Base-by-base conservation (phyloP, 352 stramenopile species). In the Pythium folliculosum region DNA sequence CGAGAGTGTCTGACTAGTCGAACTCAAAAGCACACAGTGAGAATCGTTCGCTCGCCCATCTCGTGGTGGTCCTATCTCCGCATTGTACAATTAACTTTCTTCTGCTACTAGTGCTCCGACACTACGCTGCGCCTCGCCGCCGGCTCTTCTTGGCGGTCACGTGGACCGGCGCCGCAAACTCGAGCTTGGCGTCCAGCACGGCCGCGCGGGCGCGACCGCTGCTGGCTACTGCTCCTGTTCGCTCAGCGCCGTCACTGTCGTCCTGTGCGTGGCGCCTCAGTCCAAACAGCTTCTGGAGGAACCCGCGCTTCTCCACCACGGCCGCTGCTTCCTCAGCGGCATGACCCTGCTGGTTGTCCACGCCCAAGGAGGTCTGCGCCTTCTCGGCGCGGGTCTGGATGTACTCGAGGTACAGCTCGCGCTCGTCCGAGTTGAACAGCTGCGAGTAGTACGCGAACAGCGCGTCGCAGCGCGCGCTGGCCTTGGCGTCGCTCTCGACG, bases 381-480 rank as follows among this genome's bases (percentile, higher is more conserved):
- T 9, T 38, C 12, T 76, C 58, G 17, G 71, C 74, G 7, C 59
- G 71, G 45, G 67, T 58, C 27, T 81, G 68, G 37, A 91, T 60
- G 44, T 88, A 60, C 25, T 86, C 74, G 27, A 89, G 47, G 45
- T 78, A 89, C 61, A 88, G 67, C 53, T 86, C 80, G 10, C 75
- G 67, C 10, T 87, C 80, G 6, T 86, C 76, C 51, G 78, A 84
- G 63, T 87, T 89, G 70, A 91, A 88, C 21, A 89, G 60, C 60
- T 77, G 70, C n/a, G 76, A 76, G 71, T 89, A 91, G 53, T 91
- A 91, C 44, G 79, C 72, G 27, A 91, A 91, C 0, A 91, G 67
- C 16, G 77, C 82, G 4, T 69, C 51, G 10, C 70, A 77, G 25
- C 80, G 74, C 10, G 60, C 64, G 27, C 74, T 55, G 35, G 84